Evolutionary conservation across 2,329 filamentous ascomycete species (phyloP), one percentile per base, ranked within the genome.

Genomic region (Cyanodermella asteris): DNA sequence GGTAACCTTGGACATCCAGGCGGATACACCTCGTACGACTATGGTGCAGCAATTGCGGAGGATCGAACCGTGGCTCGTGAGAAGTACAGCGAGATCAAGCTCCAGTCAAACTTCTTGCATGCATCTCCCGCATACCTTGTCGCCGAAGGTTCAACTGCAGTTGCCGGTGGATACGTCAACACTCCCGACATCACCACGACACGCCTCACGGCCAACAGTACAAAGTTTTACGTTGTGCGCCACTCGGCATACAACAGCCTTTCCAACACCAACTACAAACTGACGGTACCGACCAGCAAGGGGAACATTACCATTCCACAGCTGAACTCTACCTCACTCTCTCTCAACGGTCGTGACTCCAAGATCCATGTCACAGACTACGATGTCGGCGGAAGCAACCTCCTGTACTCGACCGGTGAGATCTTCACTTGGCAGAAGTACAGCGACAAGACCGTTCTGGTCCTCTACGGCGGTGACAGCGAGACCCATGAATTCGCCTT

Each of bases 31-130:
- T 60, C 54, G 4, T 70, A 70, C 37, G 64, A 71, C 36, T 70
- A 68, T 35, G 60, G 62, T 5, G 55, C 66, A 4, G 51, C 57
- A 5, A 77, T 84, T 26, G 57, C 60, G 1, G 77, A 87, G 39
- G 67, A 75, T 20, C 60, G 76, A 13, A 60, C 60, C 2, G 52
- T 84, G 3, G 49, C 57, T 15, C 61, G 74, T 2, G 73, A 81
- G 40, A 84, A 84, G 43, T 84, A 80, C 43, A 71, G 67, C 20
- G 75, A 87, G 42, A 53, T 76, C 14, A 87, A 84, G 39, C 59
- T 84, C 1, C 53, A 77, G 33, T 73, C 64, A 14, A 73, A 77
- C 36, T 84, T 84, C 44, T 45, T 77, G 26, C 71, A 71, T 36
- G 72, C 68, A 0, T 76, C 72, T 0, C 71, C 73, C 0, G 64